phyloP scores from a whole-genome alignment of 2,329 filamentous ascomycete genomes.

The Albophoma yamanashiensis region DNA sequence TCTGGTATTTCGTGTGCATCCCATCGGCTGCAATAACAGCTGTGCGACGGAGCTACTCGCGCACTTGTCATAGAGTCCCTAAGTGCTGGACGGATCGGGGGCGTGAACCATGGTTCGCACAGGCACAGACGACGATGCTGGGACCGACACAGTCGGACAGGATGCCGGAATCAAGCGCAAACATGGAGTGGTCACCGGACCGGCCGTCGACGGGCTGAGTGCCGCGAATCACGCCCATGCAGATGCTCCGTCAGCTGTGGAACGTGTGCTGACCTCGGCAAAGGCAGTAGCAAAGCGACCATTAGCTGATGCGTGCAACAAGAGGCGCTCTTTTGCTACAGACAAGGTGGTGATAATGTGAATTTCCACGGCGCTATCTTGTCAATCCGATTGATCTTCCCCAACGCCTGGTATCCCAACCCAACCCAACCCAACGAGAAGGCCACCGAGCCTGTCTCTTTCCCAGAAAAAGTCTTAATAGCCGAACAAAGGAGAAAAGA shows the following conservation, averaged over 20 bases:
- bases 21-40: too few relatives aligned
- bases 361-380: neutral
- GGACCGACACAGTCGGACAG: neutral
- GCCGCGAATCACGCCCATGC: neutral
- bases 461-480: neutral
- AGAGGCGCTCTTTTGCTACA: neutral
- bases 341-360: neutral
- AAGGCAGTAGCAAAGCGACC: neutral
- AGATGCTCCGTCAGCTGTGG: neutral
- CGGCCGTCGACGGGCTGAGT: neutral
- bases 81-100: neutral
- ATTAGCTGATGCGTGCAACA: neutral
- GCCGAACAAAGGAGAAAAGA: neutral
- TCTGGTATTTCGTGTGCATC: too few relatives aligned
- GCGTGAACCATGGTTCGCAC: neutral
- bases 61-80: too few relatives aligned
- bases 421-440: neutral
- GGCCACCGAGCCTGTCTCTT: neutral
- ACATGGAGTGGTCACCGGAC: neutral
- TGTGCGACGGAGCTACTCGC: too few relatives aligned
- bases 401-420: neutral
- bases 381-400: neutral
- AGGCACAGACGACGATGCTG: neutral
- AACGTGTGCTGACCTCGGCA: neutral
- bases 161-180: neutral